Base-by-base conservation (phyloP, 2,329 filamentous ascomycete genomes). In the Aspergillus carbonarius region DNA sequence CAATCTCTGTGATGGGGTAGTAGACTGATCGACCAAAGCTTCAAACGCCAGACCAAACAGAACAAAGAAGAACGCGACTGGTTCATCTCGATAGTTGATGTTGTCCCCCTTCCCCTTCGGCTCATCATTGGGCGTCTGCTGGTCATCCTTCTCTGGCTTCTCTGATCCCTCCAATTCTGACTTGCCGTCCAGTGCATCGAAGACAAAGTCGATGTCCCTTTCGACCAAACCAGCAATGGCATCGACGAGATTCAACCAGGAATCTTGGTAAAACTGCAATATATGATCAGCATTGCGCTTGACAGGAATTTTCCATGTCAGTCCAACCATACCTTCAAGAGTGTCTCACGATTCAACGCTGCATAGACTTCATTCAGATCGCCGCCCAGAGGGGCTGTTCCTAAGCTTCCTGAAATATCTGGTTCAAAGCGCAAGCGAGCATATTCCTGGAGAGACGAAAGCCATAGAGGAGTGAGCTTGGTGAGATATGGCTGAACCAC, bases 61-160 rank as follows among this genome's bases (percentile, higher is more conserved):
- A 13, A 99, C 93, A 69, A 99, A 99, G 80, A 99, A 99, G 82
- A 99, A 99, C 0, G 95, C 95, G 1, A 98, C 92, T 0, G 95
- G 95, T 72, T 99, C 95, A 70, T 98, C 93, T 49, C 95, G 90
- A 73, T 99, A 99, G 74, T 98, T 98, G 78, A 99, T 98, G 64
- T 93, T 91, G 50, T 88, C 83, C 3, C 83, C 84, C 71, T 89
- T 91, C 15, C 81, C 78, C 44, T 83, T 62, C 3, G 51, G 27
- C 20, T 71, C 62, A 20, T 50, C 66, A 20, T 68, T 65, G 9
- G 57, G 23, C 17, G 56, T 37, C 13, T 51, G 49, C 30, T 62
- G 65, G 18, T 57, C 49, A 18, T 62, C 55, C 17, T 64, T 63
- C 13, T 68, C 59, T 27, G 74, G 60, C 18, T 75, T 71, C 17